Evolutionary conservation across 495 filamentous ascomycete genomes (phyloP), one percentile per base, ranked within the genome.

Genomic region (Annulohypoxylon bovei): DNA sequence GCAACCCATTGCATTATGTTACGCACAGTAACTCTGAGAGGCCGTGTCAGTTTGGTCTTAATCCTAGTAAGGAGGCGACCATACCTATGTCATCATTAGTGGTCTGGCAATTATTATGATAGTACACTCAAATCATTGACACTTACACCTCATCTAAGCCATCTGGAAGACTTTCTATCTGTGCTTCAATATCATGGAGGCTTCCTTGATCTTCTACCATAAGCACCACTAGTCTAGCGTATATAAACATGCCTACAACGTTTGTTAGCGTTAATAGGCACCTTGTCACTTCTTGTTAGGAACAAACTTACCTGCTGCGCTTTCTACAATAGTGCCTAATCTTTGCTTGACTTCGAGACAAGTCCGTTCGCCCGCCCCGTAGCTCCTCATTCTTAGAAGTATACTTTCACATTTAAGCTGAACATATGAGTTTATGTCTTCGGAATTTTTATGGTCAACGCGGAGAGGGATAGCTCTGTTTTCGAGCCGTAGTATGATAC

Each of bases 81-180:
- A 30, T 69, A 69, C 5, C 67, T 69, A 27, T 11, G 9, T 23
- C 2, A 25, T 9, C 11, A 12, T 64, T 27, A 69, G 32, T 25
- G 28, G 3, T 23, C 5, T 14, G 9, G 6, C 25, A 57, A 47
- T 22, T 8, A 20, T 47, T 8, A 6, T 3, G 14, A 52, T 4
- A 25, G n/a, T 39, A 14, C 14, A 18, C 8, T 27, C 4, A 28
- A 18, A 3, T 42, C 1, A 30, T 22, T 33, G 2, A 16, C 4
- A 54, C 67, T 58, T 39, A 69, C 67, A 52, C 67, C 18, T 69
- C 39, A 35, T 69, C 35, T 28, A 69, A 25, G 12, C 67, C 67
- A 35, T 62, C 59, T 9, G 67, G 67, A n/a, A 69, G 60, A 46
- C 54, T 35, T 16, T 64, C 25, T 23, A 64, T 62, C 23, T 63